phyloP scores from a whole-genome alignment of 768 basidiomycete species.

The Suillus discolor region DNA sequence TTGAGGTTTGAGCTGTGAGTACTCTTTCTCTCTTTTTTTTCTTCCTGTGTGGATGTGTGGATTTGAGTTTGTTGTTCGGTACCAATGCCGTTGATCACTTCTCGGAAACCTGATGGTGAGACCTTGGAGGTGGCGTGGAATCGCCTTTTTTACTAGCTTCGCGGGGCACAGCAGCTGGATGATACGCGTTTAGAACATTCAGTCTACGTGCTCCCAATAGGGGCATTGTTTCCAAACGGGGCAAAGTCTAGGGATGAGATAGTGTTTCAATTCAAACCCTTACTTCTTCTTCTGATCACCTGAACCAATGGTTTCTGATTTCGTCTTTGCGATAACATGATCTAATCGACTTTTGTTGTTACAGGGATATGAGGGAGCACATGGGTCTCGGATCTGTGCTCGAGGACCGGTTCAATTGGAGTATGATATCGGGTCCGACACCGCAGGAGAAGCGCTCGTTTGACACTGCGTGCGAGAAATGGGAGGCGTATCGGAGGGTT shows the following conservation, averaged over 20 bases:
- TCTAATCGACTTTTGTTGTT: slow-evolving; percentile 8
- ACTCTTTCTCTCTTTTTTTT: neutral
- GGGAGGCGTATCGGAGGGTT: slow-evolving; percentile 35
- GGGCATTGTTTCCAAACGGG: neutral
- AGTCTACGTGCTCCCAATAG: neutral
- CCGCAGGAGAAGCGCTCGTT: slow-evolving; percentile 57
- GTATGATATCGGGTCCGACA: slow-evolving; percentile 38
- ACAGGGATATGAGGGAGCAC: slow-evolving; percentile 68
- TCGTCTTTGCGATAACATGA: neutral
- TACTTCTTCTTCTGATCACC: neutral
- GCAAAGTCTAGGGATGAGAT: neutral
- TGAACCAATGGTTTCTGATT: neutral
- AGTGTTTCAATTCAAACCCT: neutral
- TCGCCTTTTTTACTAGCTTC: neutral
- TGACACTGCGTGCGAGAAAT: slow-evolving; percentile 57
- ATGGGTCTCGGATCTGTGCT: slow-evolving; percentile 49
- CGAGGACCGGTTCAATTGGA: slow-evolving; percentile 54
- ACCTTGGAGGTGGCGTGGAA: neutral
- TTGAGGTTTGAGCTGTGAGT: slow-evolving; percentile 64
- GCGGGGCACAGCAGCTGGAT: neutral
- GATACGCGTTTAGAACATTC: slow-evolving; percentile 2
- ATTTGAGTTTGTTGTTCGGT: neutral
- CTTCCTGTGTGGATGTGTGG: neutral
- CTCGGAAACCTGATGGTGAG: neutral
- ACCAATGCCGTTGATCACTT: neutral